phyloP scores from a whole-genome alignment of 202 grass and related monocot genomes.

The Cymbopogon flexuosus region DNA sequence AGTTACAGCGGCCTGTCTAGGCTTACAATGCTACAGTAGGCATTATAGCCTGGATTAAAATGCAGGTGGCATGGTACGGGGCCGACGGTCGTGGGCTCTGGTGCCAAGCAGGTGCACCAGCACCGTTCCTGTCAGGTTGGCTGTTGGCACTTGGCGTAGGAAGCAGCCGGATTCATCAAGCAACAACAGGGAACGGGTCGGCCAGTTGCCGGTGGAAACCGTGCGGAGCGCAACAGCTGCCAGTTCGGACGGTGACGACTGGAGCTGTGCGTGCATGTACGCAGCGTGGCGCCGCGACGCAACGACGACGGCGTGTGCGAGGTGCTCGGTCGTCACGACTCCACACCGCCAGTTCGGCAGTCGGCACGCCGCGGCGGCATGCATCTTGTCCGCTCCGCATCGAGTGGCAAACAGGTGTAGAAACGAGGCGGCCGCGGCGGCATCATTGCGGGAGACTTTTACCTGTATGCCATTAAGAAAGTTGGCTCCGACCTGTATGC shows the following conservation, averaged over 20 bases:
- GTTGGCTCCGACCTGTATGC: no score
- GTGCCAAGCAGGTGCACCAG: background rate
- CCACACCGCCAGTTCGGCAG: no score
- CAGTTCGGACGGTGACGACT: no score
- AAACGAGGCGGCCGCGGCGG: background rate
- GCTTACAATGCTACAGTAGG: no score
- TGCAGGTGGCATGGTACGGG: background rate
- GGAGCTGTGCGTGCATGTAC: no score
- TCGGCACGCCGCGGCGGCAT: no score
- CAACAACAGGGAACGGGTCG: background rate
- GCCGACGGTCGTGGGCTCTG: background rate
- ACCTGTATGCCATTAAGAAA: no score
- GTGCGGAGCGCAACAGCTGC: background rate
- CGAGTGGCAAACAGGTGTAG: no score
- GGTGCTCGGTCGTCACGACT: background rate
- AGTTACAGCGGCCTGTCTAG: background rate
- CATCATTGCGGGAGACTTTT: no score
- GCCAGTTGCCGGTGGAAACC: background rate
- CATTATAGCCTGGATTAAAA: background rate
- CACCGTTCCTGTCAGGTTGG: background rate
- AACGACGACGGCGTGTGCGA: background rate
- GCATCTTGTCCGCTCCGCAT: no score
- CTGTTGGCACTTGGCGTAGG: background rate
- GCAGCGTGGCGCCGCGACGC: no score
- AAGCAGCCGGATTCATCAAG: background rate